Base-by-base conservation (phyloP, 192 early-diverging fungal species). In the Backusella tuberculispora region DNA sequence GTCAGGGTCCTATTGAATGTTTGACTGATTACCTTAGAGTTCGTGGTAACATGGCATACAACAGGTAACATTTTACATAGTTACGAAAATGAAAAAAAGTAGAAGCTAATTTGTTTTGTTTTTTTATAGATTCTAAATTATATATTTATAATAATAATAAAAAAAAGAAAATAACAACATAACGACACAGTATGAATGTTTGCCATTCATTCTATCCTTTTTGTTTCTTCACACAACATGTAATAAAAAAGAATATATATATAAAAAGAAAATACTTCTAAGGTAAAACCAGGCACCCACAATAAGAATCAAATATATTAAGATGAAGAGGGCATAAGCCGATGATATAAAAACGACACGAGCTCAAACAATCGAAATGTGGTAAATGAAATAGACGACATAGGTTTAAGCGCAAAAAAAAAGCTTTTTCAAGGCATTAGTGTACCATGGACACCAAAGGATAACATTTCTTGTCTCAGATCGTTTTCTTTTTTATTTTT, bases 21-120 rank as follows among this genome's bases (percentile, higher is more conserved):
- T 85, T 98, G 88, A 94, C 94, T 42, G 97, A 98, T 87, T 98
- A 95, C 88, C 90, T 89, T 82, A 89, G 96, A 72, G 89, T 97
- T 76, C 91, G 97, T 78, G 89, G 91, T 34, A 90, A 87, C 83
- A 97, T 96, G 95, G 88, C 90, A 75, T 90, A 87, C 86, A 91
- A 90, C 86, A 85, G 91, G 73, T 90, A 87, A 74, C 24, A 24
- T 69, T 44, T 19, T n/a, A 38, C 10, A 46, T 24, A 24, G 13
- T 69, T 34, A 9, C 14, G 15, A 4, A 14, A 13, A 7, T 17
- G 19, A 24, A 60, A 60, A 56, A 12, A 43, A 5, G 42, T 43
- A n/a, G 7, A 47, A 29, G 29, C 68, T 69, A 69, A 69, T 46
- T 4, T 24, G 0, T 42, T 67, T 43, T 67, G 9, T 46, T 34